Conservation (phyloP, 495 filamentous ascomycete species). For the Aspergillus steynii region DNA sequence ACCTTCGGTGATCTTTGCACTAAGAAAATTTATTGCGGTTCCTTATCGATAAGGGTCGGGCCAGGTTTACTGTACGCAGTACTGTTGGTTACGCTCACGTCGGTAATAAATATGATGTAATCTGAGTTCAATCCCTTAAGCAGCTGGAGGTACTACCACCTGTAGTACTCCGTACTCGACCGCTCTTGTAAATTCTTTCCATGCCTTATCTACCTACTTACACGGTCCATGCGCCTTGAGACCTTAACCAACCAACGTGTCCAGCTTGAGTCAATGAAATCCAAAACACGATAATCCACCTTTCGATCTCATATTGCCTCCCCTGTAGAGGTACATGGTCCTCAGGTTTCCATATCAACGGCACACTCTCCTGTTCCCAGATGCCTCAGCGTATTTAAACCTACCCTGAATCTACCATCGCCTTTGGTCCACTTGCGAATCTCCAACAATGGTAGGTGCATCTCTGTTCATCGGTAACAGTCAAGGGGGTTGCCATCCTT, state of each 20-base stretch:
- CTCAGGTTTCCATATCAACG: neutral
- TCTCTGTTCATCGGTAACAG: neutral
- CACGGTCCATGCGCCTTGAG: neutral
- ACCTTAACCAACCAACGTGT: neutral
- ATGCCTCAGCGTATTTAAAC: neutral
- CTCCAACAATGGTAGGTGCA: neutral
- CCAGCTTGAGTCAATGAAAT: neutral
- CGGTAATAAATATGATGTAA: neutral
- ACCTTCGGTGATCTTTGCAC: no score
- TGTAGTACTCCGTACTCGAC: no score
- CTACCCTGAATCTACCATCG: neutral
- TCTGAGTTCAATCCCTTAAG: neutral
- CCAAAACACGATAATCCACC: neutral
- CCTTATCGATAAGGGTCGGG: neutral
- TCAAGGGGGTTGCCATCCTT: neutral
- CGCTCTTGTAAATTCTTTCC: no score
- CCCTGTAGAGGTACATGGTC: neutral
- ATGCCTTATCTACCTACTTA: neutral
- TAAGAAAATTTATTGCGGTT: neutral
- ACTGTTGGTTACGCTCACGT: neutral
- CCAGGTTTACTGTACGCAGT: no score
- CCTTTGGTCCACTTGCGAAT: neutral
- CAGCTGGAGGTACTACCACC: neutral
- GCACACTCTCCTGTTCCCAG: neutral
- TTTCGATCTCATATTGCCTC: neutral